phyloP scores from a whole-genome alignment of 2,329 filamentous ascomycete species.

The Elsinoe batatas region DNA sequence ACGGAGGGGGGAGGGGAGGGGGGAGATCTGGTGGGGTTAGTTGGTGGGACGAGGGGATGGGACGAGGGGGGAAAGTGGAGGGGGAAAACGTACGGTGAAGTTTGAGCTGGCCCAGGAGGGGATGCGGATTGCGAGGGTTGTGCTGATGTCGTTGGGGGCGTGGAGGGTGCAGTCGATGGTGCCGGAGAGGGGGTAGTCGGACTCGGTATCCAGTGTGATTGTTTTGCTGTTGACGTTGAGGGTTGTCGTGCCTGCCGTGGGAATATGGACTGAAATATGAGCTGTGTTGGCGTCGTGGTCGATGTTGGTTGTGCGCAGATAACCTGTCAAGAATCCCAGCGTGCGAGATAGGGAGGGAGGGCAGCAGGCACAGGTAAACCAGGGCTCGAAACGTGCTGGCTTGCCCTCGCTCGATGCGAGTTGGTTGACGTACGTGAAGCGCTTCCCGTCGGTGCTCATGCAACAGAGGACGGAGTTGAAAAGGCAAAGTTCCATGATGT shows the following conservation, averaged over 20 bases:
- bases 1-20: slow-evolving; percentile 21
- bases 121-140: slow-evolving; percentile 42
- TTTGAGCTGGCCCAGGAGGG: slow-evolving; percentile 40
- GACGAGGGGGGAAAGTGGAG: slow-evolving; percentile 11
- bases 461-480: slow-evolving; percentile 52
- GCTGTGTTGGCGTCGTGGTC: slow-evolving; percentile 18
- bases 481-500: slow-evolving; percentile 52
- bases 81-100: slow-evolving; percentile 22
- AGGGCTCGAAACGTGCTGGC: slow-evolving; percentile 42
- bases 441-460: slow-evolving; percentile 46
- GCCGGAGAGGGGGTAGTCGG: slow-evolving; percentile 50
- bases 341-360: slow-evolving; percentile 50
- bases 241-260: slow-evolving; percentile 39
- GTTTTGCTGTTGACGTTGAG: slow-evolving; percentile 29
- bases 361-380: slow-evolving; percentile 53
- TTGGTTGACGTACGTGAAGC: slow-evolving; percentile 54
- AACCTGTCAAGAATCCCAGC: slow-evolving; percentile 48
- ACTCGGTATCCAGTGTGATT: slow-evolving; percentile 39
- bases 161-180: slow-evolving; percentile 39
- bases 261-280: slow-evolving; percentile 47
- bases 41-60: slow-evolving; percentile 24
- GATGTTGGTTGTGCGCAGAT: slow-evolving; percentile 41
- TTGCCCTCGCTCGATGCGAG: slow-evolving; percentile 45
- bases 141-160: slow-evolving; percentile 23
- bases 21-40: slow-evolving; percentile 22